A percentile compares a stretch with the other conserved stretches of the same genome.
Evolutionary conservation across 2,329 filamentous ascomycete genomes (phyloP).

Genomic region (Plectosphaerella sp.): DNA sequence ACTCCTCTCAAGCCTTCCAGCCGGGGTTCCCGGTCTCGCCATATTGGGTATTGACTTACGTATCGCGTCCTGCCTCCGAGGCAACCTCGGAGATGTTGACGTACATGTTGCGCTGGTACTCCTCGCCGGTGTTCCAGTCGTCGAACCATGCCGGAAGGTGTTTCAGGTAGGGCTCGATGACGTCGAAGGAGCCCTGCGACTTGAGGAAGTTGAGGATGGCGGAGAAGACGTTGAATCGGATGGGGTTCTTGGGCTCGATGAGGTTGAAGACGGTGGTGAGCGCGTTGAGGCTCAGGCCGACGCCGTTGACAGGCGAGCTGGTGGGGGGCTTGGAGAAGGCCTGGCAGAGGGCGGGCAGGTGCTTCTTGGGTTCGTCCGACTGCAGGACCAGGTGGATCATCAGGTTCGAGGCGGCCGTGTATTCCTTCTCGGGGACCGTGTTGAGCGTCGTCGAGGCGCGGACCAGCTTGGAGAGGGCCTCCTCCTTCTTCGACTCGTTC

Average conservation of each 20-base stretch:
- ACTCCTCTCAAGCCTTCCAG: not conserved
- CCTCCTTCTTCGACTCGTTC: conserved; percentile 64
- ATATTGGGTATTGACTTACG: conserved; percentile 45
- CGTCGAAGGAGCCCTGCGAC: conserved; percentile 71
- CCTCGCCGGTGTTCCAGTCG: conserved; percentile 76
- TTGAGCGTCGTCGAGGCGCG: conserved; percentile 74
- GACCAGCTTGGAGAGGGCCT: conserved; percentile 85
- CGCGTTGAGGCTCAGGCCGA: conserved; percentile 81
- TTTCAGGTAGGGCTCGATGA: conserved; percentile 76
- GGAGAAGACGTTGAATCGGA: conserved; percentile 86
- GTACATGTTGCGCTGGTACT: conserved; percentile 81
- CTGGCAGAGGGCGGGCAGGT: conserved; percentile 82
- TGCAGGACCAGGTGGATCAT: conserved; percentile 90
- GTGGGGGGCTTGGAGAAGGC: conserved; percentile 85
- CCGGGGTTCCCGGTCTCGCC: no score
- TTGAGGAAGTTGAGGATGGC: conserved; percentile 83
- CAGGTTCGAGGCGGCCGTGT: conserved; percentile 93
- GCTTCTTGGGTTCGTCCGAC: conserved; percentile 77
- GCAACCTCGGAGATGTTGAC: conserved; percentile 79
- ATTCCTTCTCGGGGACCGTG: conserved; percentile 89
- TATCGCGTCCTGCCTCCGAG: conserved; percentile 69
- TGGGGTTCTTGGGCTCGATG: conserved; percentile 68
- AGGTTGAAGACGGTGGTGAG: conserved; percentile 97
- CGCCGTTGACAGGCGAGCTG: conserved; percentile 79
- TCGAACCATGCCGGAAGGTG: conserved; percentile 78